Base-by-base conservation (phyloP, 2,329 filamentous ascomycete species). In the Alternaria gaisen region DNA sequence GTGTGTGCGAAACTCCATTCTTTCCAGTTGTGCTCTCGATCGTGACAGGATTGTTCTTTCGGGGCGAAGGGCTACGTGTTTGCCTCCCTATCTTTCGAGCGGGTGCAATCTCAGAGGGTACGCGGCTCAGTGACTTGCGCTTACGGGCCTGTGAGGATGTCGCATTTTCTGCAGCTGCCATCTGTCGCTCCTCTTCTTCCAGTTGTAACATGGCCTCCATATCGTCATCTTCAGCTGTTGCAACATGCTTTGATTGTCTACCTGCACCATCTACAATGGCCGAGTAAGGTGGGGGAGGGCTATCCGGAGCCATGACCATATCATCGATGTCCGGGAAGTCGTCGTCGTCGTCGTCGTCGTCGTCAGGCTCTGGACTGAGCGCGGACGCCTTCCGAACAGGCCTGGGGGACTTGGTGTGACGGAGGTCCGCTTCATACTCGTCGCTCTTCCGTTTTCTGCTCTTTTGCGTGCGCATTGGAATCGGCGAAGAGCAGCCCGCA, bases 401-500 rank as follows among this genome's bases (percentile, higher is more conserved):
- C 36, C 66, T 64, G 2, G 69, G 63, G 30, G 71, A 71, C 43
- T 67, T 69, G 26, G 46, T 38, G 2, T 51, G 63, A 20, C 54
- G 52, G 4, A 69, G 20, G 34, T 77, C 77, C 28, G 66, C 63
- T 34, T 77, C 78, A 47, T 76, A 78, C 56, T 83, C 81, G n/a
- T 80, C 79, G 65, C 81, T 83, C 69, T 82, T 83, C 43, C 82
- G 75, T 68, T 83, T 84, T 57, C 78, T 79, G 30, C 72, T 66
- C 36, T 71, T 71, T 42, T 56, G 61, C 11, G 48, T 52, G 12
- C 63, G 63, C 24, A 42, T 56, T 14, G 66, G 64, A 38, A 65
- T 64, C 12, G 72, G 69, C 34, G 68, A 72, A 16, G 64, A 64
- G 8, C 40, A 61, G 8, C 16, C 38, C 4, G 71, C 65, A 20